Evolutionary conservation across 306 rosid species (phyloP).

Genomic region (Begonia masoniana): DNA sequence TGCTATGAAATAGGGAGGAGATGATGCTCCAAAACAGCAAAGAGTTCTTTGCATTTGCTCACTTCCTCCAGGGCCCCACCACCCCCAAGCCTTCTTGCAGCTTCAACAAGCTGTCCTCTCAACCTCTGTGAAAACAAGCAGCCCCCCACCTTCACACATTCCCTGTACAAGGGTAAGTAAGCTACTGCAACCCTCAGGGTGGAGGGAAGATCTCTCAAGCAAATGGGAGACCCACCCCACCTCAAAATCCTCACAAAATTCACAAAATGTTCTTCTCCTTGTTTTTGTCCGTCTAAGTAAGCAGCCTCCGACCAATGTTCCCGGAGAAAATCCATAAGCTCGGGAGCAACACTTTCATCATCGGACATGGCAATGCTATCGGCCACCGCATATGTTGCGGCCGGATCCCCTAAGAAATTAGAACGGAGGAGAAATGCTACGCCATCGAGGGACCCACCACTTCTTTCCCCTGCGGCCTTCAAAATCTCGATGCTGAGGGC

Average conservation of each 20-base stretch:
- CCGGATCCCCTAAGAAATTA: constrained; percentile 71
- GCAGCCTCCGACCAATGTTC: constrained; percentile 78
- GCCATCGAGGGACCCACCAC: constrained; percentile 73
- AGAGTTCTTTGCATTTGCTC: constrained; percentile 45
- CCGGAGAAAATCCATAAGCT: constrained; percentile 51
- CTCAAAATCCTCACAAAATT: constrained; percentile 55
- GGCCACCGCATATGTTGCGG: constrained; percentile 76
- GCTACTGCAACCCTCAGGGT: constrained; percentile 61
- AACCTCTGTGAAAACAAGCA: constrained; percentile 60
- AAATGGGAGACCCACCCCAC: constrained; percentile 65
- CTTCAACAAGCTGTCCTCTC: constrained; percentile 79
- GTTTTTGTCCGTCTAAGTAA: constrained; percentile 42
- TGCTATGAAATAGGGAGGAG: constrained; percentile 49
- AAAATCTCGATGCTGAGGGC: constrained; percentile 73
- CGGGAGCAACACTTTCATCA: constrained; percentile 60
- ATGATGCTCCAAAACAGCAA: constrained; percentile 67
- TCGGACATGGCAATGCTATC: constrained; percentile 62
- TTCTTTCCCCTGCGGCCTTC: constrained; percentile 82
- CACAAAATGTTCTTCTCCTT: constrained; percentile 56
- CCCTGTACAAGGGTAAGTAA: constrained; percentile 73
- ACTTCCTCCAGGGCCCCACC: constrained; percentile 30
- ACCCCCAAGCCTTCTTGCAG: constrained; percentile 48
- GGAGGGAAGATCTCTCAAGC: constrained; percentile 70
- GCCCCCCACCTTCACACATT: constrained; percentile 58
- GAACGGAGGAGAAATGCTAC: constrained; percentile 77